phyloP scores from a whole-genome alignment of 2,329 filamentous ascomycete species.

The Coniella vitis region DNA sequence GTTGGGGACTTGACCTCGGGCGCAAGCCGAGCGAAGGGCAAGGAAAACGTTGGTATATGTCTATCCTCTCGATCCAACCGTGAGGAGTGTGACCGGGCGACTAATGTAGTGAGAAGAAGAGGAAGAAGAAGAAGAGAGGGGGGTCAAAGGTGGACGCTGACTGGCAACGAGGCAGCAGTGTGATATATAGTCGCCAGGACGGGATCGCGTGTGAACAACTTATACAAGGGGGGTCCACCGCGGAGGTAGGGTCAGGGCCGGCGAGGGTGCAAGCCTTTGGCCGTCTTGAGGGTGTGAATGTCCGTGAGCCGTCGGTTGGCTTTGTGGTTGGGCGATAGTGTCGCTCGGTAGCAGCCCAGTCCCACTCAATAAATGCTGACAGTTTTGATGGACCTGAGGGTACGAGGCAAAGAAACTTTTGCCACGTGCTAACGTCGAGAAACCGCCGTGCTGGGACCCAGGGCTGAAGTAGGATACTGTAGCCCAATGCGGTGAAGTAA shows the following conservation, averaged over 20 bases:
- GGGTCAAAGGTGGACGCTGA: not conserved
- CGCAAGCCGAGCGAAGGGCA: not conserved
- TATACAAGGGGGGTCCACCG: not conserved
- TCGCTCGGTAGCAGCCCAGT: not conserved
- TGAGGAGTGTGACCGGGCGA: no score
- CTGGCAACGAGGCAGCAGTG: not conserved
- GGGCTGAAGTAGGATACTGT: not conserved
- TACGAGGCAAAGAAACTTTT: not conserved
- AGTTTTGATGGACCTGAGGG: not conserved
- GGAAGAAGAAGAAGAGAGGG: not conserved
- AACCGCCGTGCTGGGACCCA: slow-evolving; percentile 6
- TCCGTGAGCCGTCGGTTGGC: not conserved
- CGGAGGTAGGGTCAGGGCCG: slow-evolving; percentile 6
- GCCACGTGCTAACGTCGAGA: slow-evolving; percentile 10
- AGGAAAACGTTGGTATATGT: no score
- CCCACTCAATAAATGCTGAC: not conserved
- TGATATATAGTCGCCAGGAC: slow-evolving; percentile 10
- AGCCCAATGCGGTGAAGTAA: slow-evolving; percentile 3
- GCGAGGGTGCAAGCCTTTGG: not conserved
- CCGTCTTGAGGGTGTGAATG: slow-evolving; percentile 2
- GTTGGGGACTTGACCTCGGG: slow-evolving; percentile 3
- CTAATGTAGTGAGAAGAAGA: not conserved
- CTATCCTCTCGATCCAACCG: no score
- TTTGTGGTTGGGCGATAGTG: slow-evolving; percentile 1
- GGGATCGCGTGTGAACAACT: not conserved